phyloP scores from a whole-genome alignment of 768 basidiomycete genomes.

The Lanmaoa rubissima region DNA sequence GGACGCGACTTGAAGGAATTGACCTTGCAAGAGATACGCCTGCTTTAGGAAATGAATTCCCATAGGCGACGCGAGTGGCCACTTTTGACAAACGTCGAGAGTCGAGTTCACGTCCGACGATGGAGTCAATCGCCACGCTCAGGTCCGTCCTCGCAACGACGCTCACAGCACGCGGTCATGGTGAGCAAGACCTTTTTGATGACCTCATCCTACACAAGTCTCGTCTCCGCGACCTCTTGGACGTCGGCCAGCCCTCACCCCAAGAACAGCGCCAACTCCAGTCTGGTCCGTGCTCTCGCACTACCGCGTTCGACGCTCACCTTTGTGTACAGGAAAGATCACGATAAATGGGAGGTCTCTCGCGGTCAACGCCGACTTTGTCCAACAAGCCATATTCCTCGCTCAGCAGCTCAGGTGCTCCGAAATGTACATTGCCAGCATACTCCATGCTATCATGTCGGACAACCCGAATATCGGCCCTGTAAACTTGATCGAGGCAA shows the following conservation, averaged over 20 bases:
- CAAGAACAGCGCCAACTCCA: slow-evolving; percentile 74
- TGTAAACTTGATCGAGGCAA: slow-evolving; percentile 58
- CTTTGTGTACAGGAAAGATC: slow-evolving; percentile 58
- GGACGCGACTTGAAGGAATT: no score
- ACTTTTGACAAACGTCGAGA: no score
- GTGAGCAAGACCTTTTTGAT: slow-evolving; percentile 75
- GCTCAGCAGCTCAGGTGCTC: slow-evolving; percentile 80
- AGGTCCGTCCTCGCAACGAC: slow-evolving; percentile 50
- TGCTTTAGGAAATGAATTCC: background rate
- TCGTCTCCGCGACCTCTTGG: slow-evolving; percentile 59
- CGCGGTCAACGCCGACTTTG: slow-evolving; percentile 77
- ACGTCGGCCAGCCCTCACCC: slow-evolving; percentile 58
- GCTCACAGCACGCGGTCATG: slow-evolving; percentile 47
- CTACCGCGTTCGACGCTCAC: background rate
- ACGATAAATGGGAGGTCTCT: slow-evolving; percentile 62
- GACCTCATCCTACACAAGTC: slow-evolving; percentile 66
- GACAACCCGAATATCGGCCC: slow-evolving; percentile 63
- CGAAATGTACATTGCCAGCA: slow-evolving; percentile 72
- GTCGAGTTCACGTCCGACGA: slow-evolving; percentile 21
- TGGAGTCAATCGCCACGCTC: slow-evolving; percentile 62
- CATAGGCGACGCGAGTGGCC: background rate
- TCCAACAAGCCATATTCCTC: slow-evolving; percentile 72
- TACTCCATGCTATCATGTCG: slow-evolving; percentile 62
- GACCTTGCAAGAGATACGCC: no score
- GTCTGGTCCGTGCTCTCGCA: slow-evolving; percentile 36